Base-by-base conservation (phyloP, 192 early-diverging fungal species). In the Coemansia brasiliensis region DNA sequence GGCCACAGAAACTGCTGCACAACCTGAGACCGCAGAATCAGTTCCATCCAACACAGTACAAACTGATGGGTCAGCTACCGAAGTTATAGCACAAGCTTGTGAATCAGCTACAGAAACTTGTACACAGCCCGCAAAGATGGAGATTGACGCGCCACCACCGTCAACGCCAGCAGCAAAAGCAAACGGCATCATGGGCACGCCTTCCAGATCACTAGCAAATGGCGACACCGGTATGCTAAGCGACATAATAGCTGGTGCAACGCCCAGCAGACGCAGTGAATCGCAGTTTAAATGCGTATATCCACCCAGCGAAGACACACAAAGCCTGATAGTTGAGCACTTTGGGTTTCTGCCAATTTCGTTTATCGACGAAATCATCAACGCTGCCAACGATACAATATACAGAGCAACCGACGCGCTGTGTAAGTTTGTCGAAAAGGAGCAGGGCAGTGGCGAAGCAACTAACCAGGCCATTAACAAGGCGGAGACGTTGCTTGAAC, bases 331-430 rank as follows among this genome's bases (percentile, higher is more conserved):
- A 43, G 87, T 84, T 27, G 89, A 93, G 69, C 89, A 91, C 62
- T 86, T 93, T 74, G 90, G 90, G 18, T 93, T 91, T 59, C 69
- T 84, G 12, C 90, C 91, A 1, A 67, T 90, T n/a, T 81, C 86
- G 9, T 88, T 91, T 55, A 83, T 94, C 39, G 90, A 93, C 80
- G 88, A 92, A 48, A 81, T 90, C 22, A 84, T 91, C 71, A 87
- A 91, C 59, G 78, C 86, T 3, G 84, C 89, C 42, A 92, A 91
- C 67, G 84, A 85, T 39, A 72, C 87, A 39, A 70, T 91, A 11
- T 90, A 91, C 53, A 77, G 85, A 26, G 87, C 87, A 1, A 85
- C 89, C 1, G 80, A 82, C 44, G 83, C 82, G 15, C 77, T 92
- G 32, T 82, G 88, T 67, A 79, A 82, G 41, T 90, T 83, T 78